phyloP scores from a whole-genome alignment of 495 filamentous ascomycete species.

The Penicillium bovifimosum region DNA sequence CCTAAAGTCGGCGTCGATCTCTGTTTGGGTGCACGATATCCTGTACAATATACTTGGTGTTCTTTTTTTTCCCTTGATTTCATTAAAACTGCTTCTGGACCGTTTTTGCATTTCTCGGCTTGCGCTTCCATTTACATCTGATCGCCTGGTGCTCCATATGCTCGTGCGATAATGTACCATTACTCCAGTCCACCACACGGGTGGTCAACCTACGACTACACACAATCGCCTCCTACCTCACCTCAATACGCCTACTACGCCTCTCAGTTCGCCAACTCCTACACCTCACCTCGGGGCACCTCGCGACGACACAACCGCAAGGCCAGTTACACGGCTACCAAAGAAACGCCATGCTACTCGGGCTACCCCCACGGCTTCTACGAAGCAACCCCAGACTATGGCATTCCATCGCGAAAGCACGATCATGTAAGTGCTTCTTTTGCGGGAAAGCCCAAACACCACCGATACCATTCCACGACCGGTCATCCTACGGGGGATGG shows the following conservation, averaged over 20 bases:
- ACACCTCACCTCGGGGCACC: slow-evolving; percentile 34
- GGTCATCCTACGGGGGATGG: slow-evolving; percentile 38
- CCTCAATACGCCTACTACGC: slow-evolving; percentile 47
- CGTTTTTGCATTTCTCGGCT: slow-evolving; percentile 17
- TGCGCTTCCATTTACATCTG: slow-evolving; percentile 10
- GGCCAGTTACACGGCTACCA: slow-evolving; percentile 42
- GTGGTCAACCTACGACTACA: slow-evolving; percentile 48
- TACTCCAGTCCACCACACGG: slow-evolving; percentile 44
- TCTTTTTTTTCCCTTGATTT: slow-evolving; percentile 20
- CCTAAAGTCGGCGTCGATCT: slow-evolving; percentile 32
- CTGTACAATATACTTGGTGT: slow-evolving; percentile 46
- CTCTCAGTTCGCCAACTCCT: slow-evolving; percentile 38
- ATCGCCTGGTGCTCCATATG: slow-evolving; percentile 22
- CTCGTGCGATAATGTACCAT: slow-evolving; percentile 48
- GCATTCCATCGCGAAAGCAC: slow-evolving; percentile 47
- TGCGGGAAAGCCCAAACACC: slow-evolving; percentile 35
- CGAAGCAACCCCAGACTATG: slow-evolving; percentile 44
- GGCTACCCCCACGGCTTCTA: slow-evolving; percentile 37
- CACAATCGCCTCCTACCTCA: slow-evolving; percentile 46
- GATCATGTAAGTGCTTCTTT: slow-evolving; percentile 55
- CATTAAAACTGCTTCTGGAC: slow-evolving; percentile 16
- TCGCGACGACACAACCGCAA: slow-evolving; percentile 43
- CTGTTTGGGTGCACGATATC: slow-evolving; percentile 43
- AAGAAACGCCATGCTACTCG: slow-evolving; percentile 39
- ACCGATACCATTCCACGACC: slow-evolving; percentile 35